Percentiles rank a stretch among this genome's conserved stretches.
These are phyloP conservation scores for Gracilaria domingensis DNA, from an alignment of 23 red algal species.

Conservation along the genomic window DNA sequence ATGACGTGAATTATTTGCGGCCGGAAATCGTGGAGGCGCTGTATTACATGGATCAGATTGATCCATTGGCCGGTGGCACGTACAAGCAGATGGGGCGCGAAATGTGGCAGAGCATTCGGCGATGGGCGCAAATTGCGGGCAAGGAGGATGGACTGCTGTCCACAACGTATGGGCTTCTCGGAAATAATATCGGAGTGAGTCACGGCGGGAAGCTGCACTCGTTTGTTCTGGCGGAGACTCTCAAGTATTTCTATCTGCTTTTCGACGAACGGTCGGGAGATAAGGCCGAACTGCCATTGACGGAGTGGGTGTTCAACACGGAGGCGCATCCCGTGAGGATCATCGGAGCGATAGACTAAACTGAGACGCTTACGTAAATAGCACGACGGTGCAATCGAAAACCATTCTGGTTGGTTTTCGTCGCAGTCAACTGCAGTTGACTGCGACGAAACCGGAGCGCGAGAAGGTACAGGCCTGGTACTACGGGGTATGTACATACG, in stretches of 20 bases:
- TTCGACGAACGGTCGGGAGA: slow-evolving; percentile 59
- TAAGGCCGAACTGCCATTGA: slow-evolving; percentile 39
- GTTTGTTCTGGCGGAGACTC: slow-evolving; percentile 86
- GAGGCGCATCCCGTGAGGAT: slow-evolving; percentile 85
- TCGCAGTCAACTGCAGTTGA: too few species aligned
- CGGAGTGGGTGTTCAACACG: slow-evolving; percentile 82
- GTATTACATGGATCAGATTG: slow-evolving; percentile 65
- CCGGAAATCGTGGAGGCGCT: slow-evolving; percentile 86
- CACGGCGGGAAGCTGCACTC: slow-evolving; percentile 69
- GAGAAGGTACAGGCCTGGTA: neutral
- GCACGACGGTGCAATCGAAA: too few species aligned
- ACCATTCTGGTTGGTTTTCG: too few species aligned
- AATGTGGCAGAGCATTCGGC: slow-evolving; percentile 39
- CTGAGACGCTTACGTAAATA: too few species aligned
- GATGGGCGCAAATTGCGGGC: slow-evolving; percentile 7
- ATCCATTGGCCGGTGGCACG: slow-evolving; percentile 39
- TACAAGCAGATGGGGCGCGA: slow-evolving; percentile 35
- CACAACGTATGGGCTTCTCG: slow-evolving; percentile 15
- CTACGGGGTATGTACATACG: too few species aligned
- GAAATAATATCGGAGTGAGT: neutral
- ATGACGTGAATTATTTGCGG: slow-evolving; percentile 54
- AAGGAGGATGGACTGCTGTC: slow-evolving; percentile 28
- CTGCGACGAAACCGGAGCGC: neutral
- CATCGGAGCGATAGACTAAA: too few species aligned
- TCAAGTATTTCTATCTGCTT: slow-evolving; percentile 92